Conservation (phyloP, 1,284 basidiomycete species). For the Tranzscheliella williamsii region DNA sequence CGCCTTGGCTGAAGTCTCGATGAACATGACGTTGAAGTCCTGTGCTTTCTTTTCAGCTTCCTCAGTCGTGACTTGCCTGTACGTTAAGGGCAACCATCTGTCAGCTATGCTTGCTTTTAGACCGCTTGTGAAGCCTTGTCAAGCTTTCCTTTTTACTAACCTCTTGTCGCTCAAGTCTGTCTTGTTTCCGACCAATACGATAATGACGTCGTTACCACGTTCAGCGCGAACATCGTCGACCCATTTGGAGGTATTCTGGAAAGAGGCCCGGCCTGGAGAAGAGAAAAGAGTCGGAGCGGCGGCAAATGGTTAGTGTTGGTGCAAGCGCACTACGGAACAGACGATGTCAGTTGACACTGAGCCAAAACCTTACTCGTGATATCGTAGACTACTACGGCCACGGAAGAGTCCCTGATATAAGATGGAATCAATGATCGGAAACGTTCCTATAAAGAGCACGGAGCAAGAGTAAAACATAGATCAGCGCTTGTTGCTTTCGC, state of each 20-base stretch:
- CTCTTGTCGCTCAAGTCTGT: slow-evolving; percentile 70
- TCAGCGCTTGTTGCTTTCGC: no score
- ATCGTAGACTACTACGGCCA: slow-evolving; percentile 97
- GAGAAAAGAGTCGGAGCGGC: neutral
- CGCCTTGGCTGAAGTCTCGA: slow-evolving; percentile 99
- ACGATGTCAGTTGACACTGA: no score
- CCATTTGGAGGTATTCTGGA: slow-evolving; percentile 97
- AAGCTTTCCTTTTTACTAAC: slow-evolving; percentile 9
- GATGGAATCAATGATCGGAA: slow-evolving; percentile 97
- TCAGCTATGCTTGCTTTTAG: no score
- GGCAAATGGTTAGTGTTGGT: no score
- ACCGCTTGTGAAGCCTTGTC: slow-evolving; percentile 1
- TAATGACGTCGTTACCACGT: slow-evolving; percentile 95
- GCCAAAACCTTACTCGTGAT: slow-evolving; percentile 97
- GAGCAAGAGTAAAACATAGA: neutral
- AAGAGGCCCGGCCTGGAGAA: slow-evolving; percentile 78
- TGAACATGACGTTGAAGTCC: slow-evolving; percentile 93
- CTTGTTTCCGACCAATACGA: slow-evolving; percentile 98
- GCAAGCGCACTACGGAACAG: no score
- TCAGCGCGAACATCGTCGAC: slow-evolving; percentile 99
- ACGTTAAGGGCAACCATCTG: neutral
- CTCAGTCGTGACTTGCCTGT: slow-evolving; percentile 92
- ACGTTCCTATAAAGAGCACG: slow-evolving; percentile 71
- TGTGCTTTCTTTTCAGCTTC: slow-evolving; percentile 93
- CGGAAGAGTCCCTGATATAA: slow-evolving; percentile 97